Conservation (phyloP, 441 rosid genomes). For the Biscutella laevigata region DNA sequence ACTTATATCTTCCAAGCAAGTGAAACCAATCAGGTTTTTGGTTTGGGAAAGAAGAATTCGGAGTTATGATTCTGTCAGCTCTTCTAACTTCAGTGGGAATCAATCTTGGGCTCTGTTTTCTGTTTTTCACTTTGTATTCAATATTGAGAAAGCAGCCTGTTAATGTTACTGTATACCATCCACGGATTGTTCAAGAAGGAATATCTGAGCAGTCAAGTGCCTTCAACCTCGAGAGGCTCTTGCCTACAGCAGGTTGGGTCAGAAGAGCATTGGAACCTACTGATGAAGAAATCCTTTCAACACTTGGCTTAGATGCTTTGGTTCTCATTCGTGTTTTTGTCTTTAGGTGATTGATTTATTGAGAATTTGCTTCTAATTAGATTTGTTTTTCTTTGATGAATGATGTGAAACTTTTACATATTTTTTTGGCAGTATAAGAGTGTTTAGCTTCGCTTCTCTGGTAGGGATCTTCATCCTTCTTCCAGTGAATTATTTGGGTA, state of each 20-base stretch:
- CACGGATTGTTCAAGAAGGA: constrained; percentile 45
- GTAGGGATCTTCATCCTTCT: constrained; percentile 70
- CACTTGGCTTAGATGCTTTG: constrained; percentile 63
- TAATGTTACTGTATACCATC: constrained; percentile 51
- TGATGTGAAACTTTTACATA: constrained; percentile 5
- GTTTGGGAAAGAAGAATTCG: background rate
- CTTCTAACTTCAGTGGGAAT: constrained; percentile 86
- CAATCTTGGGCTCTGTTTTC: constrained; percentile 73
- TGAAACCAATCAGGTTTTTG: background rate
- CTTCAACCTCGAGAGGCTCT: constrained; percentile 57
- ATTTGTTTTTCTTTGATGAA: background rate
- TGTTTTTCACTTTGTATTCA: constrained; percentile 72
- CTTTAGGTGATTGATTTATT: constrained; percentile 39
- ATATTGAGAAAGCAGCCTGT: constrained; percentile 73
- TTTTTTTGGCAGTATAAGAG: constrained; percentile 52
- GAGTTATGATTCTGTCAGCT: constrained; percentile 73
- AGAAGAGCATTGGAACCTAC: constrained; percentile 58
- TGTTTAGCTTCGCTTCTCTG: constrained; percentile 54
- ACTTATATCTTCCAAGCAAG: too few relatives aligned
- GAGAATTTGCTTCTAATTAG: background rate
- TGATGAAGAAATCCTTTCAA: constrained; percentile 52
- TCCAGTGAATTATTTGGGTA: constrained; percentile 75
- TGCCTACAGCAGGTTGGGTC: constrained; percentile 86
- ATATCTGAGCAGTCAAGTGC: constrained; percentile 26
- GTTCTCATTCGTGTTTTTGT: constrained; percentile 56